Evolutionary conservation across 306 rosid species (phyloP), one percentile per base, ranked within the genome.

Genomic region (Aeschynomene evenia): DNA sequence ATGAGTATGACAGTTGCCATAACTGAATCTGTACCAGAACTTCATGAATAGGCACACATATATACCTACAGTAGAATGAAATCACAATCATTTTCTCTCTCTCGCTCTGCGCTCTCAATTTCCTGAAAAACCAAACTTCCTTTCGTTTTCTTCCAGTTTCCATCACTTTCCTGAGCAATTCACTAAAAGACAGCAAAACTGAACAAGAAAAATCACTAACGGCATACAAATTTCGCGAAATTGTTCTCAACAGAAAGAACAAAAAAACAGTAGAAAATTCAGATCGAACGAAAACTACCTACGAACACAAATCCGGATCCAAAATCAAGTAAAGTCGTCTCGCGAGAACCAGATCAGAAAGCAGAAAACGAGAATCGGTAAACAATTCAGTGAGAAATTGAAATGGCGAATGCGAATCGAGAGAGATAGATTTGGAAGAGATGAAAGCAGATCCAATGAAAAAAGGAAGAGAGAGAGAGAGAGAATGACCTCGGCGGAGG

Each of bases 401-500:
- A 54, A 59, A 26, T 21, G 14, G 6, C 1, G 48, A 43, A 63
- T 11, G 45, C 6, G 6, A 42, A 79, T 78, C 70, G 14, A 49
- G 22, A 77, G 5, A 28, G 9, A 3, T 19, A 71, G 16, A n/a
- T n/a, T n/a, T 12, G 14, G 56, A 52, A 46, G 31, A 31, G 16
- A 24, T 6, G 10, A 21, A 75, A 75, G 63, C 71, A 36, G 77
- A 79, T 71, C 82, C 57, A 21, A 75, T 10, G 12, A 7, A 2
- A 66, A 56, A 37, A 42, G 2, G 48, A 15, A 62, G 34, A 51
- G 75, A 6, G 21, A 63, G 18, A 48, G 26, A 36, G 4, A 0
- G 18, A 6, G 55, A 15, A 45, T 48, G n/a, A 74, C 93, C 90
- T 88, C 93, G 0, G 86, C 88, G 22, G 90, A 88, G 46, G 80